Evolutionary conservation across 1,139 yeast species (phyloP), one percentile per base, ranked within the genome.

Genomic region (Magnusiomyces paraingens): DNA sequence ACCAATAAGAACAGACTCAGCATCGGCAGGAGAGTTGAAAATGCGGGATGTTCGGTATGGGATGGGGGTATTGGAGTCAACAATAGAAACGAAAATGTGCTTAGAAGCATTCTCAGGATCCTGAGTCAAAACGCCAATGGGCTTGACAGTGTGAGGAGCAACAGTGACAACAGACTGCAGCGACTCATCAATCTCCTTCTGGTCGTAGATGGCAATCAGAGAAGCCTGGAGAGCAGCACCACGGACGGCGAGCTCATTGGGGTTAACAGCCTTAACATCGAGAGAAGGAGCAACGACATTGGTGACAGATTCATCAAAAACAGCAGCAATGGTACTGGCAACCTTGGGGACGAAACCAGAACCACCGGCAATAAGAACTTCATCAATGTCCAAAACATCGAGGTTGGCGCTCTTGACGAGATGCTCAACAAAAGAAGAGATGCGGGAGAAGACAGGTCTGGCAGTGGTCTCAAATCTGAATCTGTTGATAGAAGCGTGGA

Each of bases 211-310:
- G 65, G 88, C 87, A 61, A 91, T 79, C 69, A 94, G 76, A 45
- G 96, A 82, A 52, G 97, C 99, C 78, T 94, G 99, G 69, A 93
- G 80, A 57, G 99, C 97, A 59, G 96, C 95, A 74, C 99, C 99
- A 69, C 95, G 86, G 61, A 95, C 84, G 61, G 86, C 78, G 66
- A 90, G 79, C 75, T 94, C 99, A 65, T 88, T 82, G 58, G 99
- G 97, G 75, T 86, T 83, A 58, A 85, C 68, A 55, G 95, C 90
- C 72, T 86, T 86, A 60, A 86, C 63, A 69, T 85, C 90, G 57
- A 80, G 67, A 32, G 87, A 76, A 62, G 98, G 96, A 26, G 98
- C 84, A 59, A 84, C 77, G 55, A 91, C 79, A 53, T 72, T 78
- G 55, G 95, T 88, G 56, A 84, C 70, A 70, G 87, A 95, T 59